These are phyloP conservation scores for Backusella morwellensis DNA, from an alignment of 192 early-diverging fungal species.

Conservation along the genomic window DNA sequence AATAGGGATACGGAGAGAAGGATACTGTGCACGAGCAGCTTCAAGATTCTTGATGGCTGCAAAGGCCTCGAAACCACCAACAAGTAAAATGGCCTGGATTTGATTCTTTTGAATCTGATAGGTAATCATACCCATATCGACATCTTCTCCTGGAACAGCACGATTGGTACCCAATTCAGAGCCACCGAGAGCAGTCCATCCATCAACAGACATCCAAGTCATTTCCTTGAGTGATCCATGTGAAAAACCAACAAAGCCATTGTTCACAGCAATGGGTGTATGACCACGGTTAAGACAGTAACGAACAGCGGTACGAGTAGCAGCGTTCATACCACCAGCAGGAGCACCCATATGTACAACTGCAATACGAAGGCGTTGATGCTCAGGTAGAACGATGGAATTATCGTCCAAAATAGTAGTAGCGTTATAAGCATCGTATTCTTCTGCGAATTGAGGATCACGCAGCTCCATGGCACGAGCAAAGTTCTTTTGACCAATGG, in stretches of 20 bases:
- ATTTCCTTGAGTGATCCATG: conserved; percentile 75
- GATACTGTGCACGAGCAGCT: conserved; percentile 71
- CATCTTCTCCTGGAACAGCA: conserved; percentile 78
- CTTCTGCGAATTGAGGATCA: conserved; percentile 77
- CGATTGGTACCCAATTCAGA: conserved; percentile 94
- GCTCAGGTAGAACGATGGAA: conserved; percentile 25
- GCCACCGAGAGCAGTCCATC: conserved; percentile 91
- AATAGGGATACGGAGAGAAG: conserved; percentile 94
- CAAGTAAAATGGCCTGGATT: conserved; percentile 84
- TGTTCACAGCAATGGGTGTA: conserved; percentile 81
- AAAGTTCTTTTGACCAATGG: conserved; percentile 84
- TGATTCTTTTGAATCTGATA: conserved; percentile 89
- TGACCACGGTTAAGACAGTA: conserved; percentile 88
- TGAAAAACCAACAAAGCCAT: conserved; percentile 91
- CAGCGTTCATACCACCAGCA: conserved; percentile 97
- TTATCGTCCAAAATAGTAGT: conserved; percentile 46
- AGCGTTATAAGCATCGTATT: conserved; percentile 64
- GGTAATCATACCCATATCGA: conserved; percentile 75
- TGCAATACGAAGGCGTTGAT: conserved; percentile 75
- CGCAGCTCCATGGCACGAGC: conserved; percentile 86
- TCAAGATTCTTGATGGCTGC: conserved; percentile 74
- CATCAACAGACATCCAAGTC: conserved; percentile 81
- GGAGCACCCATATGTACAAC: conserved; percentile 96
- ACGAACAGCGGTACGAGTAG: conserved; percentile 83
- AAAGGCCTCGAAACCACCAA: conserved; percentile 97